A percentile compares a stretch with the other conserved stretches of the same genome.
Evolutionary conservation across 805 yeast species (phyloP).

Genomic region (Ogataea wickerhamii): DNA sequence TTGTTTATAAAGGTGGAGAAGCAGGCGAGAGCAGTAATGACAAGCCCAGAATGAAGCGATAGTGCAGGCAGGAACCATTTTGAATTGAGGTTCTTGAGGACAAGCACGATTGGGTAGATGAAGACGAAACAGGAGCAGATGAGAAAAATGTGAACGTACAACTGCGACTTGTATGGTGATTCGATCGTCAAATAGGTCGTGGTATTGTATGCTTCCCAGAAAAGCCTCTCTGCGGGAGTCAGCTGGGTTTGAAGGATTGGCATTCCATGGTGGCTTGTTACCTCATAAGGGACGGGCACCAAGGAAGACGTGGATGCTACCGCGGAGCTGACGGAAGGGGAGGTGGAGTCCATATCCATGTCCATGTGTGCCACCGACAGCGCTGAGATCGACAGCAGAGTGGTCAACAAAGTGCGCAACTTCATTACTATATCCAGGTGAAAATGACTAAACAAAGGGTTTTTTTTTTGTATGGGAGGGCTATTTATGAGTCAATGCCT

Average conservation of each 20-base stretch:
- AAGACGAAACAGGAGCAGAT: constrained; percentile 44
- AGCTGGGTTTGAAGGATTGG: constrained; percentile 69
- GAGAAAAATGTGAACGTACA: constrained; percentile 52
- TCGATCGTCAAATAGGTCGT: constrained; percentile 65
- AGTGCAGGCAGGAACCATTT: constrained; percentile 57
- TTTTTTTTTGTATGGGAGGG: too few species aligned
- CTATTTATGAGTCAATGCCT: too few species aligned
- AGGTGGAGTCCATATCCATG: constrained; percentile 1
- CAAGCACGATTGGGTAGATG: constrained; percentile 65
- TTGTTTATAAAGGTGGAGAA: constrained; percentile 56
- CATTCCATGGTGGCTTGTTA: constrained; percentile 56
- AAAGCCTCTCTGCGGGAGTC: constrained; percentile 66
- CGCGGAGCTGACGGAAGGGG: constrained; percentile 1
- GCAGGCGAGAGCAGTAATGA: constrained; percentile 48
- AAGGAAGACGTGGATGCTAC: constrained; percentile 5
- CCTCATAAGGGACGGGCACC: constrained; percentile 47
- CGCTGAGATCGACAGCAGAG: background rate
- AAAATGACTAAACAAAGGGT: too few species aligned
- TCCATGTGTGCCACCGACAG: constrained; percentile 1
- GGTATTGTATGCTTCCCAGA: constrained; percentile 77
- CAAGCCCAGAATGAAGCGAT: constrained; percentile 44
- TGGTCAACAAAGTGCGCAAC: background rate
- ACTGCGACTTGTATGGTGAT: constrained; percentile 45
- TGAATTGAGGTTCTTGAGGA: constrained; percentile 57
- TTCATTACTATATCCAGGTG: too few species aligned